Percentiles rank a stretch among this genome's conserved stretches.
Conservation (phyloP, 768 basidiomycete genomes). For the Cystofilobasidium ferigula region DNA sequence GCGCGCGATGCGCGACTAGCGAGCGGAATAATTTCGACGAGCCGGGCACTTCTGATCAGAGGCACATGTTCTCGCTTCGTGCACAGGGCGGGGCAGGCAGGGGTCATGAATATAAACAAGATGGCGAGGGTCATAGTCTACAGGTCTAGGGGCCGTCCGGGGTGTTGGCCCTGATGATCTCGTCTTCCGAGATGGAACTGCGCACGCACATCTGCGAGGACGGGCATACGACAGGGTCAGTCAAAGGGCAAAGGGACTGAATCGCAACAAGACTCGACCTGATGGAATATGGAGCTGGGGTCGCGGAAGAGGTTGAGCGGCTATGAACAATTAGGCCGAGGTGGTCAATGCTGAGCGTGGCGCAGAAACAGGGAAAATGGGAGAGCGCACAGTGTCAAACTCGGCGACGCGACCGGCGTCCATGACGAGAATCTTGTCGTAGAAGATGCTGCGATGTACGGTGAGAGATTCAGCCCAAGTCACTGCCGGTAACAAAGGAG, state of each 20-base stretch:
- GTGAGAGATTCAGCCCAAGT: not conserved
- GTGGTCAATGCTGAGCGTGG: not conserved
- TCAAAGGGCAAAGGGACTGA: not conserved
- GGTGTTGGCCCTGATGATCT: not conserved
- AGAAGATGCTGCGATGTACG: constrained; percentile 41
- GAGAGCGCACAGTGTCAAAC: constrained; percentile 50
- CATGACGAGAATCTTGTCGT: constrained; percentile 80
- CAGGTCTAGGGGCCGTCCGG: not conserved
- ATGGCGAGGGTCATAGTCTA: too few relatives aligned
- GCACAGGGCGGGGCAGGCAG: too few relatives aligned
- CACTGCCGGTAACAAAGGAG: too few relatives aligned
- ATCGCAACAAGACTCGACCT: not conserved
- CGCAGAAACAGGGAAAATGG: not conserved
- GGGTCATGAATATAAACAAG: too few relatives aligned
- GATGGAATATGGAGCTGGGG: not conserved
- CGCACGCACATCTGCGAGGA: not conserved
- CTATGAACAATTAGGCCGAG: not conserved
- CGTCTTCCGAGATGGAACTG: not conserved
- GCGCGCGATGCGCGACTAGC: too few relatives aligned
- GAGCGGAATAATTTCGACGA: too few relatives aligned
- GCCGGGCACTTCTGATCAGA: too few relatives aligned
- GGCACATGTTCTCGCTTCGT: too few relatives aligned
- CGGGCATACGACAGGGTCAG: not conserved
- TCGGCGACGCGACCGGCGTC: constrained; percentile 45
- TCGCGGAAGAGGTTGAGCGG: not conserved